Percentiles rank a stretch among this genome's conserved stretches.
Conservation (phyloP, 345 rosid genomes). For the Ceriops decandra region DNA sequence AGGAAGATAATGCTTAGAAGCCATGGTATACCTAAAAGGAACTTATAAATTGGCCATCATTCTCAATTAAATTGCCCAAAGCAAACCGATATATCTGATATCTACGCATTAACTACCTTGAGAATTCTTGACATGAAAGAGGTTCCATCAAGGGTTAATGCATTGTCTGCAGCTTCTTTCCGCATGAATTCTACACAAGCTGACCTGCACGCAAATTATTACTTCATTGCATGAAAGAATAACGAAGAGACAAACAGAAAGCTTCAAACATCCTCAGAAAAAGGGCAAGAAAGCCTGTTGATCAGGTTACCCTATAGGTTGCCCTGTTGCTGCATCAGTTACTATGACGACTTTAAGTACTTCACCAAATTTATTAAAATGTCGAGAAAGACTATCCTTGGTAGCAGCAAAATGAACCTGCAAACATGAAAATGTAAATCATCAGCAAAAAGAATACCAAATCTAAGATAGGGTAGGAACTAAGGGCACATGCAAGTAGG, state of each 20-base stretch:
- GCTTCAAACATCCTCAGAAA: not conserved
- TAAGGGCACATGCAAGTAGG: constrained; percentile 3
- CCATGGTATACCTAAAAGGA: not conserved
- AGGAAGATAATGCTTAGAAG: constrained; percentile 7
- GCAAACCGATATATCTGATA: too few relatives aligned
- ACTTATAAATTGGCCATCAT: not conserved
- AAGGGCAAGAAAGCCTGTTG: constrained; percentile 1
- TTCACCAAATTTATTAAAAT: constrained; percentile 90
- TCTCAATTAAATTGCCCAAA: too few relatives aligned
- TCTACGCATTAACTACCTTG: constrained; percentile 45
- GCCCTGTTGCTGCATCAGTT: constrained; percentile 87
- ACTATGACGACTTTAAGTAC: constrained; percentile 81
- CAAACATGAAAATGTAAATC: constrained; percentile 16
- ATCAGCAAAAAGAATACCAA: constrained; percentile 8
- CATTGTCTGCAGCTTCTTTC: constrained; percentile 88
- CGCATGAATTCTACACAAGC: constrained; percentile 79
- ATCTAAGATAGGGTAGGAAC: not conserved
- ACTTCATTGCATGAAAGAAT: not conserved
- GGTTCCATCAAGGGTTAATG: constrained; percentile 75
- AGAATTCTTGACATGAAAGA: constrained; percentile 92
- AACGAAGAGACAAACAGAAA: not conserved
- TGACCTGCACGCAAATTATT: constrained; percentile 50
- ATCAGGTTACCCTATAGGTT: constrained; percentile 72
- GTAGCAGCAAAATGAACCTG: constrained; percentile 99
- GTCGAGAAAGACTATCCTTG: constrained; percentile 83